Conservation (phyloP, 805 yeast genomes). For the Yarrowia yakushimensis region DNA sequence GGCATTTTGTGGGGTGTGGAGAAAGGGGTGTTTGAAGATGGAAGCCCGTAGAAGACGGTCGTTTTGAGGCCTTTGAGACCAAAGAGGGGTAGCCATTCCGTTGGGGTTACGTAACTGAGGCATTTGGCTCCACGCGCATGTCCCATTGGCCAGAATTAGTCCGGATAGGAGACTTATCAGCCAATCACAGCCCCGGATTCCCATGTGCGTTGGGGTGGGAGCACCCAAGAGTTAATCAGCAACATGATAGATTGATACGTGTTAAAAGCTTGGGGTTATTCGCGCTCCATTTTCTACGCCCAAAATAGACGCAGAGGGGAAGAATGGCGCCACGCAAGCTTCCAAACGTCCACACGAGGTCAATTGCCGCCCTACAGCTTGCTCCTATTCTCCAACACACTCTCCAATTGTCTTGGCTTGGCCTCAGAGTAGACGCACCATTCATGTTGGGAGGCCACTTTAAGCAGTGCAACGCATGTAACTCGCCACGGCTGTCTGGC, state of each 20-base stretch:
- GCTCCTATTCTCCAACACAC: too few species aligned
- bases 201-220: background rate
- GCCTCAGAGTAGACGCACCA: too few species aligned
- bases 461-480: conserved; percentile 11
- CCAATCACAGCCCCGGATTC: background rate
- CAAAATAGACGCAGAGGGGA: too few species aligned
- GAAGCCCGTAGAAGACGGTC: background rate
- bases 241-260: conserved; percentile 7
- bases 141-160: conserved; percentile 17
- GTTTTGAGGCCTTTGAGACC: background rate
- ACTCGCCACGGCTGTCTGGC: background rate
- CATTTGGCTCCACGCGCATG: background rate
- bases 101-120: conserved; percentile 18
- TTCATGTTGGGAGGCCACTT: conserved; percentile 14
- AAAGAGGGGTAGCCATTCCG: conserved; percentile 1
- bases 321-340: too few species aligned
- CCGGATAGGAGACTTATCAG: conserved; percentile 3
- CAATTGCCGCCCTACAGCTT: too few species aligned
- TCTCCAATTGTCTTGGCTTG: too few species aligned
- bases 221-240: background rate
- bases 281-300: background rate
- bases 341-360: too few species aligned
- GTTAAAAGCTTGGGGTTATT: background rate
- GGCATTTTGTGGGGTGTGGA: conserved; percentile 17
- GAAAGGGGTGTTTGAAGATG: conserved; percentile 10